phyloP scores from a whole-genome alignment of 495 filamentous ascomycete species.

The Penicillium bialowiezense region DNA sequence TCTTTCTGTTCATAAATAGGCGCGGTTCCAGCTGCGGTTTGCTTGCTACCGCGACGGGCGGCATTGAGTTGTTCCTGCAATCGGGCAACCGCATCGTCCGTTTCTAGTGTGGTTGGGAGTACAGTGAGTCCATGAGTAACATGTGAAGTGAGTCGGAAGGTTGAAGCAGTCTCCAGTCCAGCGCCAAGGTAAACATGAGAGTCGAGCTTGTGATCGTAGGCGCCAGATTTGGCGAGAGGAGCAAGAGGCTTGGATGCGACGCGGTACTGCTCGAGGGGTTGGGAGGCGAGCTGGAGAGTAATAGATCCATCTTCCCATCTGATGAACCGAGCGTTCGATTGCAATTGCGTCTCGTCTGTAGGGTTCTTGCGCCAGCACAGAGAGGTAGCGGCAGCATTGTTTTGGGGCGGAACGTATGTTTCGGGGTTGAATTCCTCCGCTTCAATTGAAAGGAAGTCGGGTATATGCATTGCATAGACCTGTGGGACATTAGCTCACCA shows the following conservation, averaged over 20 bases:
- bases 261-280: slow-evolving; percentile 75
- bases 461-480: slow-evolving; percentile 77
- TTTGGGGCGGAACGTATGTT: slow-evolving; percentile 68
- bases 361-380: slow-evolving; percentile 70
- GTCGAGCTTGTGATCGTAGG: slow-evolving; percentile 68
- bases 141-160: slow-evolving; percentile 76
- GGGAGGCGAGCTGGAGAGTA: slow-evolving; percentile 71
- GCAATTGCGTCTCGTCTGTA: slow-evolving; percentile 53
- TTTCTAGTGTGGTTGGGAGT: slow-evolving; percentile 62
- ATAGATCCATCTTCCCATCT: slow-evolving; percentile 83
- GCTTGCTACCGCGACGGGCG: slow-evolving; percentile 52
- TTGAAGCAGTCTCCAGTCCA: slow-evolving; percentile 63
- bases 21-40: slow-evolving; percentile 56
- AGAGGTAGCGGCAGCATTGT: slow-evolving; percentile 63
- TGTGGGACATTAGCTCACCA: slow-evolving; percentile 25
- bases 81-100: slow-evolving; percentile 74
- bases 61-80: slow-evolving; percentile 68
- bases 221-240: slow-evolving; percentile 56
- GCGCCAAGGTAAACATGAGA: slow-evolving; percentile 81
- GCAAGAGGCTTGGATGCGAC: slow-evolving; percentile 73
- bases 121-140: slow-evolving; percentile 74
- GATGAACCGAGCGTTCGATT: slow-evolving; percentile 75
- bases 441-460: slow-evolving; percentile 74
- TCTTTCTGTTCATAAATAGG: slow-evolving; percentile 60
- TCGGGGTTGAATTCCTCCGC: slow-evolving; percentile 70